Base-by-base conservation (phyloP, 768 basidiomycete genomes). In the Russula brevipes region DNA sequence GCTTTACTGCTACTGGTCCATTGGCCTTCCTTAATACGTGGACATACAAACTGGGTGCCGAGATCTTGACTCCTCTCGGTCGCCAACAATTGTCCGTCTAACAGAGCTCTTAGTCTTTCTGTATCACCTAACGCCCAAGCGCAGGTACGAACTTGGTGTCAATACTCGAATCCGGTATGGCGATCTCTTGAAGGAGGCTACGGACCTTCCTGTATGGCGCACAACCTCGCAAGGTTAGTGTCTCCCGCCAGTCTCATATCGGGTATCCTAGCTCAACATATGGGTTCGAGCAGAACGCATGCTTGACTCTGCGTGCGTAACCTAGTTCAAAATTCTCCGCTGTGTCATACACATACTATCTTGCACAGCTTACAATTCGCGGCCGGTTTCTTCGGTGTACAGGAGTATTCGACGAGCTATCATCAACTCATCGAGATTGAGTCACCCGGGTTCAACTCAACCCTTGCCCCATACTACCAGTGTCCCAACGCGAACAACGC, bases 341-440 rank as follows among this genome's bases (percentile, higher is more conserved):
- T 55, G 17, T 33, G 19, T 12, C 41, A 19, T 46, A 30, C 46
- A 17, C 12, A 7, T 7, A 39, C 45, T 45, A 12, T 4, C 42
- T 64, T n/a, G 72, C 2, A 6, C 36, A 74, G 72, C 9, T 73
- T 80, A 54, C 79, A 82, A 69, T 82, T 82, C 67, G 80, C 80
- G 0, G 77, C 80, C 11, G 81, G 81, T n/a, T 80, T 80, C 73
- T 79, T 78, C 57, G 78, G 77, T 11, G 72, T 80, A 31, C 78
- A 78, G 33, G 72, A 71, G 4, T 81, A 78, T 38, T 72, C 62
- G 57, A 65, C 61, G 17, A 66, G 79, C 49, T 82, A 80, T 69
- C 77, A 82, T 63, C 77, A 82, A 64, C 74, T 76, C 44, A 78
- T 82, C 58, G 78, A 74, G 52, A 76, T 82, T 52, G 81, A 82